Evolutionary conservation across 331 rosid genomes (phyloP).

Genomic region (Saraca asoca): DNA sequence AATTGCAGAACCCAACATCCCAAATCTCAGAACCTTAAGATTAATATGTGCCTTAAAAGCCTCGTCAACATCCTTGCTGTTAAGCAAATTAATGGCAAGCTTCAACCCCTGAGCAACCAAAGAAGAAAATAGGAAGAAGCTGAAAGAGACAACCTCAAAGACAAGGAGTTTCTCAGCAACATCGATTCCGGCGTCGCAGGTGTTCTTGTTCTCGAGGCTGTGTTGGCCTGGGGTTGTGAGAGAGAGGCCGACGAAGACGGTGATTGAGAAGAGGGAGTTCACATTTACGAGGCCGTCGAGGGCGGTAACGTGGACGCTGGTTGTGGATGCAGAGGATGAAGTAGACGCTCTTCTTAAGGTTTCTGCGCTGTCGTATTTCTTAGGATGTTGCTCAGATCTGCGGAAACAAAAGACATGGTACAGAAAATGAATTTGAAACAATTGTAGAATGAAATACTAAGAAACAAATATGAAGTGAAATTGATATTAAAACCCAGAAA

Average conservation of each 20-base stretch:
- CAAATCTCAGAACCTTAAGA: slow-evolving; percentile 45
- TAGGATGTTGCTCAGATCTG: slow-evolving; percentile 50
- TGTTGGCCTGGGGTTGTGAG: slow-evolving; percentile 44
- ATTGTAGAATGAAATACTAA: too few relatives aligned
- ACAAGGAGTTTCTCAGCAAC: slow-evolving; percentile 53
- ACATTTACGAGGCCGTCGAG: slow-evolving; percentile 61
- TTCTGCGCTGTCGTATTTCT: slow-evolving; percentile 27
- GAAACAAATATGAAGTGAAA: too few relatives aligned
- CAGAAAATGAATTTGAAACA: too few relatives aligned
- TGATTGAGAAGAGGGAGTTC: slow-evolving; percentile 63
- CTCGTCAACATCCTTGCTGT: slow-evolving; percentile 54
- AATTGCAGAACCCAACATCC: slow-evolving; percentile 55
- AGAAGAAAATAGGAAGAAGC: slow-evolving; percentile 64
- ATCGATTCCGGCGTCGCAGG: slow-evolving; percentile 49
- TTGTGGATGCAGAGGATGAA: slow-evolving; percentile 34
- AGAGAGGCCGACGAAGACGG: slow-evolving; percentile 60
- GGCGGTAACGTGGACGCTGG: slow-evolving; percentile 63
- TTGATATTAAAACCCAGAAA: too few relatives aligned
- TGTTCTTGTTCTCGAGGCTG: slow-evolving; percentile 41
- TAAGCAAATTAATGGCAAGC: slow-evolving; percentile 57
- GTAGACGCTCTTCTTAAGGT: slow-evolving; percentile 18
- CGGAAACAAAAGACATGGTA: not conserved
- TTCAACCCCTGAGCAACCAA: slow-evolving; percentile 62
- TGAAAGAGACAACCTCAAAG: slow-evolving; percentile 65
- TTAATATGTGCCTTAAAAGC: slow-evolving; percentile 54